phyloP scores from a whole-genome alignment of 2,329 filamentous ascomycete species.

The Trichothecium sympodiale region DNA sequence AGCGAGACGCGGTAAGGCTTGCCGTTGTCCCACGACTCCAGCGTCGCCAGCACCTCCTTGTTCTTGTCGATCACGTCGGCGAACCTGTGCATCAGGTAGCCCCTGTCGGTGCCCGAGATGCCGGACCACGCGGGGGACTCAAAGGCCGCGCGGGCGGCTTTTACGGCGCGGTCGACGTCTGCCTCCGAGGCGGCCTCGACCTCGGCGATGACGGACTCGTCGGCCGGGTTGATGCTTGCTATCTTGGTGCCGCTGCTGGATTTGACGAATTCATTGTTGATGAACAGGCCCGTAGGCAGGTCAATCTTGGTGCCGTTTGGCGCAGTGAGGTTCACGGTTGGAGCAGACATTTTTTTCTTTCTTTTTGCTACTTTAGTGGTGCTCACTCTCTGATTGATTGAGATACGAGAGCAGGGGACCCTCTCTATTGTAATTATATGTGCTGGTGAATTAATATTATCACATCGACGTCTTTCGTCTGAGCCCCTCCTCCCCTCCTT shows the following conservation, averaged over 20 bases:
- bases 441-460: too few species aligned
- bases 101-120: slow-evolving; percentile 51
- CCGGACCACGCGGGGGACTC: slow-evolving; percentile 55
- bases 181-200: slow-evolving; percentile 8
- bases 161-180: slow-evolving; percentile 12
- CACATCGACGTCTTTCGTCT: too few species aligned
- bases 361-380: too few species aligned
- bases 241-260: slow-evolving; percentile 8
- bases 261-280: slow-evolving; percentile 12
- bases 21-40: slow-evolving; percentile 70
- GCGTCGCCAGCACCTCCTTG: slow-evolving; percentile 29
- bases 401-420: too few species aligned
- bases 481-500: too few species aligned
- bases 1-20: slow-evolving; percentile 52
- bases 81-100: slow-evolving; percentile 55
- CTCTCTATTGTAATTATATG: too few species aligned
- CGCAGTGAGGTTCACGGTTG: too few species aligned
- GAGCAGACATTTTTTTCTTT: too few species aligned
- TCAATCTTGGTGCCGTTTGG: too few species aligned
- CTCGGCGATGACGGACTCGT: slow-evolving; percentile 8
- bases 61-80: slow-evolving; percentile 56
- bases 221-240: slow-evolving; percentile 9
- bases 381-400: too few species aligned
- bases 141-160: slow-evolving; percentile 49
- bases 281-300: slow-evolving; percentile 12